Evolutionary conservation across 768 basidiomycete genomes (phyloP).

Genomic region (Collybia mongolica): DNA sequence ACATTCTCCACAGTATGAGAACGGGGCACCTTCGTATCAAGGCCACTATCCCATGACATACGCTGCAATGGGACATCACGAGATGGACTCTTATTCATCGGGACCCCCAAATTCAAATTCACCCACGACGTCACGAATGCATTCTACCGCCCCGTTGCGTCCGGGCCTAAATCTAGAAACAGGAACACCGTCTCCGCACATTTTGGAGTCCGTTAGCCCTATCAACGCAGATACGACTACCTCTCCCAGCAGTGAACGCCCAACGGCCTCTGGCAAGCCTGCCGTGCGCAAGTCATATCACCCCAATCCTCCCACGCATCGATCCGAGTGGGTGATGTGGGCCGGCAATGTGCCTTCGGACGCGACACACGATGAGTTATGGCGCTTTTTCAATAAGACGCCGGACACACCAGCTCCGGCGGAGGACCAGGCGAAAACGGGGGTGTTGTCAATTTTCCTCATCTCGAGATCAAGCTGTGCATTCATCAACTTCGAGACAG

Average conservation of each 20-base stretch:
- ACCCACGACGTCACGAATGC: slow-evolving; percentile 15
- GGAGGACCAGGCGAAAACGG: slow-evolving; percentile 27
- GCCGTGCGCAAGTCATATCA: slow-evolving; percentile 57
- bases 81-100: slow-evolving; percentile 17
- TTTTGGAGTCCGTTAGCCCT: slow-evolving; percentile 9
- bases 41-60: slow-evolving; percentile 29
- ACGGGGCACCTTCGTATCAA: too few species aligned
- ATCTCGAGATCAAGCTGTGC: slow-evolving; percentile 95
- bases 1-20: slow-evolving; percentile 12
- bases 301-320: slow-evolving; percentile 67
- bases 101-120: slow-evolving; percentile 14
- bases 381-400: slow-evolving; percentile 70
- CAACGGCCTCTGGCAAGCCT: slow-evolving; percentile 22
- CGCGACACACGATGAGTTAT: slow-evolving; percentile 81
- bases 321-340: slow-evolving; percentile 97
- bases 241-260: slow-evolving; percentile 3
- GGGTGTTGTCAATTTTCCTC: slow-evolving; percentile 84
- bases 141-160: slow-evolving; percentile 8
- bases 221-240: not conserved
- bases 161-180: slow-evolving; percentile 1
- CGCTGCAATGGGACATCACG: slow-evolving; percentile 18
- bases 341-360: slow-evolving; percentile 88
- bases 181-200: slow-evolving; percentile 7
- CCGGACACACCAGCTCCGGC: slow-evolving; percentile 4
- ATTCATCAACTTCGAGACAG: slow-evolving; percentile 83